These are phyloP conservation scores for Pulveroboletus sp. DNA, from an alignment of 768 basidiomycete genomes.

Conservation along the genomic window DNA sequence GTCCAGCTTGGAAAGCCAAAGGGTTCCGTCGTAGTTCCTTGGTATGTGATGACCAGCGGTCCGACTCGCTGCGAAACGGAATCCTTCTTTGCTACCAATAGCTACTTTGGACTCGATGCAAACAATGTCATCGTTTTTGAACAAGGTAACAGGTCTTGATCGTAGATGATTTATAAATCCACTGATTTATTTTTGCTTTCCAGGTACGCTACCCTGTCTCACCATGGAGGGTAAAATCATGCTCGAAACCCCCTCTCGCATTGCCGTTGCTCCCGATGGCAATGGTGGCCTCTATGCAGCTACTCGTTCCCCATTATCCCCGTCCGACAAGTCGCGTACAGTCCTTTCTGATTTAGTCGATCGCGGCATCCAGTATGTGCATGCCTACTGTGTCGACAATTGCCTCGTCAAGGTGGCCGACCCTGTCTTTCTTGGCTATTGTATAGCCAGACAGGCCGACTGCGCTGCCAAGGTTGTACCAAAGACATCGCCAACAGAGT, in stretches of 20 bases:
- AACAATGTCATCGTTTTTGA: conserved; percentile 91
- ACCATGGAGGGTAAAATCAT: conserved; percentile 92
- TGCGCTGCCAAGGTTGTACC: conserved; percentile 97
- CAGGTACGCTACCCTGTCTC: conserved; percentile 94
- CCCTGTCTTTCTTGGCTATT: conserved; percentile 94
- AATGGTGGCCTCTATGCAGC: conserved; percentile 98
- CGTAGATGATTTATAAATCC: background rate
- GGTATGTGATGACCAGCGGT: conserved; percentile 99
- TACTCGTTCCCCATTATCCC: conserved; percentile 69
- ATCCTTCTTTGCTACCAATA: conserved; percentile 71
- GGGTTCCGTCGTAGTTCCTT: conserved; percentile 73
- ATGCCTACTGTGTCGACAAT: conserved; percentile 98
- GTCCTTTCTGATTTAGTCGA: conserved; percentile 79
- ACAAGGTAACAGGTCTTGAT: conserved; percentile 61
- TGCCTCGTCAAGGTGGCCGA: conserved; percentile 97
- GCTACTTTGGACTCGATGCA: conserved; percentile 75
- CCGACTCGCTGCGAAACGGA: conserved; percentile 88
- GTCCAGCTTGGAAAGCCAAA: conserved; percentile 44
- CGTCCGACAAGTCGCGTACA: conserved; percentile 53
- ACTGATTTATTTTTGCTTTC: background rate
- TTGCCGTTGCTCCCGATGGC: conserved; percentile 97
- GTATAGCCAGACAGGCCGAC: conserved; percentile 81
- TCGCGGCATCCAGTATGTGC: conserved; percentile 81
- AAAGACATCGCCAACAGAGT: conserved; percentile 80
- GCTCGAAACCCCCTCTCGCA: conserved; percentile 67